phyloP scores from a whole-genome alignment of 441 rosid genomes.

The Mallotus repandus region DNA sequence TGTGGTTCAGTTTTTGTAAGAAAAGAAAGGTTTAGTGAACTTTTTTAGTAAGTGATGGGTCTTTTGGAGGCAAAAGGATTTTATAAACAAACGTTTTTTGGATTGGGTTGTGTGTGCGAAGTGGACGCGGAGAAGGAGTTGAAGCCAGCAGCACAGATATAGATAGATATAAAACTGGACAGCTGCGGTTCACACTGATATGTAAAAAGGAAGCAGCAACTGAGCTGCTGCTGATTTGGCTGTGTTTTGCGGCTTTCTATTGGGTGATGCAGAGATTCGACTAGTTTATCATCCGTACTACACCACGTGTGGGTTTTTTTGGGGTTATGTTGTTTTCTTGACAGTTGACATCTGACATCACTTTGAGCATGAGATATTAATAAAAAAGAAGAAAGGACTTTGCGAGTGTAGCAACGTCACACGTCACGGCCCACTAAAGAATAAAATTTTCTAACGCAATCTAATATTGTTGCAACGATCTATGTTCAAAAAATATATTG shows the following conservation, averaged over 20 bases:
- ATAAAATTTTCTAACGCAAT: no score
- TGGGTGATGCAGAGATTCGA: background rate
- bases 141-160: background rate
- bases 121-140: background rate
- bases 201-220: background rate
- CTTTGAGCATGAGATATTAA: no score
- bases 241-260: background rate
- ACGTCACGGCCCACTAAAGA: no score
- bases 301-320: no score
- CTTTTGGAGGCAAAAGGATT: background rate
- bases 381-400: no score
- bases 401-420: no score
- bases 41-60: background rate
- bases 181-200: background rate
- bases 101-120: conserved; percentile 10
- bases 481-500: no score
- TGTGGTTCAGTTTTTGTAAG: no score
- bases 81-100: background rate
- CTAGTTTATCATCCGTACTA: background rate
- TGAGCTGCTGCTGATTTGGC: background rate
- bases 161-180: background rate
- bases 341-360: no score
- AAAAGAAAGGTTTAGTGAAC: no score
- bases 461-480: no score
- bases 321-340: no score